phyloP scores from a whole-genome alignment of 495 filamentous ascomycete genomes.

The Lepidopterella palustris region DNA sequence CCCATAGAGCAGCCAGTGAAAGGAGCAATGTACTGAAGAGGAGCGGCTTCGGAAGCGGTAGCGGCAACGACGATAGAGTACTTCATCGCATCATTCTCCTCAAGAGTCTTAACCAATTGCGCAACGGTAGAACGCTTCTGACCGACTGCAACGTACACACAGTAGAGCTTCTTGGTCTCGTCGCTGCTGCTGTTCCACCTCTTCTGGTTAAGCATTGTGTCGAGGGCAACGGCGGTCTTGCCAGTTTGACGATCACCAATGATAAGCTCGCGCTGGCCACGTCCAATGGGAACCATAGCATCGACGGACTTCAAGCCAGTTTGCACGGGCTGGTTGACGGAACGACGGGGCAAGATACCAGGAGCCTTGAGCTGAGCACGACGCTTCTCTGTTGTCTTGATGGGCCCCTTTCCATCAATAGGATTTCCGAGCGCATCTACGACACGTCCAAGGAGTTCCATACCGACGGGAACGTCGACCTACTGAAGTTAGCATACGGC shows the following conservation, averaged over 20 bases:
- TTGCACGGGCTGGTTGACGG: conserved; percentile 98
- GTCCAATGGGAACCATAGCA: conserved; percentile 98
- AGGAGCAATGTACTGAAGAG: conserved; percentile 75
- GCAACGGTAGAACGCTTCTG: conserved; percentile 99
- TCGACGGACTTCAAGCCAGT: conserved; percentile 99
- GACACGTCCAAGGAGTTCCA: conserved; percentile 91
- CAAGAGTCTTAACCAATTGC: conserved; percentile 97
- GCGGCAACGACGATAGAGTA: conserved; percentile 93
- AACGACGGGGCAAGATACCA: conserved; percentile 92
- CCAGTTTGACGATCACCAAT: conserved; percentile 99
- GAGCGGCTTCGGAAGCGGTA: conserved; percentile 88
- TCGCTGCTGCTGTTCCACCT: conserved; percentile 87
- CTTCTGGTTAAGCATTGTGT: conserved; percentile 98
- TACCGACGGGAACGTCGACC: conserved; percentile 96
- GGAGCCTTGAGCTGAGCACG: conserved; percentile 99
- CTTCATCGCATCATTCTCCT: conserved; percentile 99
- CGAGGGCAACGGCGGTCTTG: conserved; percentile 98
- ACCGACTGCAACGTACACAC: conserved; percentile 96
- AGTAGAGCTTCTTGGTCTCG: conserved; percentile 98
- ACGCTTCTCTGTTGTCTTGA: conserved; percentile 84
- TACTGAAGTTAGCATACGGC: conserved; percentile 38
- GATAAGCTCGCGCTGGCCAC: conserved; percentile 99
- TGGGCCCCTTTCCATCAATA: conserved; percentile 96
- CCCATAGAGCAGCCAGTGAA: conserved; percentile 82
- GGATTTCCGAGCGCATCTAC: conserved; percentile 97